These are phyloP conservation scores for Penicillium sp. DNA, from an alignment of 2,329 filamentous ascomycete species.

Conservation along the genomic window DNA sequence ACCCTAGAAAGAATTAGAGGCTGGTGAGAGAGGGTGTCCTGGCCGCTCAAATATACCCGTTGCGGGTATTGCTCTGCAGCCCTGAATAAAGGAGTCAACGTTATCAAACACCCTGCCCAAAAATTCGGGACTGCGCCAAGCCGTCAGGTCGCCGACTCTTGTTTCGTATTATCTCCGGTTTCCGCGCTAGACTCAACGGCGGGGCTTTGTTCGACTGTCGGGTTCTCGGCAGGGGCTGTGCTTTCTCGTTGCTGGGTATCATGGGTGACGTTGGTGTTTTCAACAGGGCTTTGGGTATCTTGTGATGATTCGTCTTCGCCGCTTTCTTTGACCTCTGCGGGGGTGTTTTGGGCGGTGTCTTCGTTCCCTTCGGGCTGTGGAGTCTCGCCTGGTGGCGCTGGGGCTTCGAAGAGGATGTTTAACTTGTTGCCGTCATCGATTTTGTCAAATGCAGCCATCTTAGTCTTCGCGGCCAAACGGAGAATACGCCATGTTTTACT, in stretches of 20 bases:
- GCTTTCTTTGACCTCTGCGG: not conserved
- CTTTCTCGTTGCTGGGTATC: conserved; percentile 4
- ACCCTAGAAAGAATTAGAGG: not conserved
- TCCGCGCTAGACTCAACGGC: conserved; percentile 9
- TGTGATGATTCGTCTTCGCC: not conserved
- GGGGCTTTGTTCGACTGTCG: conserved; percentile 5
- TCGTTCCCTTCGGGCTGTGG: conserved; percentile 8
- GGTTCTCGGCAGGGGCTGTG: conserved; percentile 2
- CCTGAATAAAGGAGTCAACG: conserved; percentile 11
- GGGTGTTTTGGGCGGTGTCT: not conserved
- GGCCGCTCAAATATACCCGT: conserved; percentile 13
- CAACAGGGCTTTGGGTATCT: conserved; percentile 1
- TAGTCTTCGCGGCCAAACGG: conserved; percentile 69
- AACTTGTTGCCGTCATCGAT: conserved; percentile 76
- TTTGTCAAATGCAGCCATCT: conserved; percentile 75
- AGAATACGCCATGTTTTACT: conserved; percentile 90
- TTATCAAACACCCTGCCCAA: conserved; percentile 6
- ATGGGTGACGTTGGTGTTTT: conserved; percentile 8
- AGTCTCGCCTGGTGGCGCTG: conserved; percentile 15
- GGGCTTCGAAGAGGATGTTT: conserved; percentile 46
- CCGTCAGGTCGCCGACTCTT: conserved; percentile 15
- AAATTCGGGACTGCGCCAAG: conserved; percentile 2
- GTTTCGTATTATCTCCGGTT: conserved; percentile 10
- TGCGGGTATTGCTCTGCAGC: conserved; percentile 17
- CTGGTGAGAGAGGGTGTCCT: not conserved